A percentile compares a stretch with the other conserved stretches of the same genome.
Conservation (phyloP, 805 yeast species). For the Candida jianshihensis region DNA sequence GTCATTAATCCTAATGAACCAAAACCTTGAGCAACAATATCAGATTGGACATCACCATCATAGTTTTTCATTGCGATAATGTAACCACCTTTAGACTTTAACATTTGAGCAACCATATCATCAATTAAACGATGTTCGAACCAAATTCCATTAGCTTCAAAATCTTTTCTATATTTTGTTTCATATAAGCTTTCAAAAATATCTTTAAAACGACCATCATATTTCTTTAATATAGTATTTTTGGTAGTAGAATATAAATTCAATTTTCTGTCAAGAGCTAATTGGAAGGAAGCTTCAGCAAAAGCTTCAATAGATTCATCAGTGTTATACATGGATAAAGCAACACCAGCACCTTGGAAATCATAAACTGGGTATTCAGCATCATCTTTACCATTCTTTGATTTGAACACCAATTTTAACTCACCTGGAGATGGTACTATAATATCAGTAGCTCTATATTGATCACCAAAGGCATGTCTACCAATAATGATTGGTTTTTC, state of each 20-base stretch:
- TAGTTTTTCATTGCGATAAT: conserved; percentile 96
- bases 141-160: conserved; percentile 83
- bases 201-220: conserved; percentile 95
- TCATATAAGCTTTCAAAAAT: conserved; percentile 80
- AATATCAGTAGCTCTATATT: conserved; percentile 87
- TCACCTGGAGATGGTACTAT: conserved; percentile 76
- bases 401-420: conserved; percentile 70
- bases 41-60: conserved; percentile 97
- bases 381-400: conserved; percentile 51
- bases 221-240: conserved; percentile 88
- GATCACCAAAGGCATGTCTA: conserved; percentile 96
- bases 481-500: conserved; percentile 94
- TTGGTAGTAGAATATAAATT: conserved; percentile 86
- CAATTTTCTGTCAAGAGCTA: conserved; percentile 73
- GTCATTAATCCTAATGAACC: conserved; percentile 97
- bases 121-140: conserved; percentile 95
- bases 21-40: conserved; percentile 96
- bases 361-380: conserved; percentile 57
- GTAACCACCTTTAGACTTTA: conserved; percentile 91
- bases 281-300: conserved; percentile 87
- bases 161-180: conserved; percentile 55
- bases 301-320: conserved; percentile 85
- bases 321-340: conserved; percentile 92
- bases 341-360: conserved; percentile 66
- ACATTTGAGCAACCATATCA: conserved; percentile 99